phyloP scores from a whole-genome alignment of 768 basidiomycete genomes.

The Neoboletus brunneissimus region DNA sequence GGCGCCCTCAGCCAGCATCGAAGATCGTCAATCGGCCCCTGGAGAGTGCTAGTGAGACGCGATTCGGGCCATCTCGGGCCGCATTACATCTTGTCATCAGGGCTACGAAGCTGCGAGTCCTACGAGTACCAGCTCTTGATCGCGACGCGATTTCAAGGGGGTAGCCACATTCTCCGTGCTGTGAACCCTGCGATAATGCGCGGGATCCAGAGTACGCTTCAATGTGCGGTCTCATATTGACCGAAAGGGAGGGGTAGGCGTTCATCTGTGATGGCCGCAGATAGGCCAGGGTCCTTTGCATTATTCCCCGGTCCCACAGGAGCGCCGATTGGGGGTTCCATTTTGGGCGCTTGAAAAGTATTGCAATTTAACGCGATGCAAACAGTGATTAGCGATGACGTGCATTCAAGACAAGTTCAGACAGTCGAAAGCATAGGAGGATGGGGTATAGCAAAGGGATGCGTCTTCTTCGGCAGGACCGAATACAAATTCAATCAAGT shows the following conservation, averaged over 20 bases:
- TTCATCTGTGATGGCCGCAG: neutral
- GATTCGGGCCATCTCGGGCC: neutral
- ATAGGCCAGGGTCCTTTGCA: neutral
- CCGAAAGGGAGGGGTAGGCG: conserved; percentile 12
- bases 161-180: neutral
- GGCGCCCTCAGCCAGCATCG: neutral
- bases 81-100: neutral
- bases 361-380: neutral
- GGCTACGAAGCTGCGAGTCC: neutral
- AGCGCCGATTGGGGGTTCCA: neutral
- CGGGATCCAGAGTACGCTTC: neutral
- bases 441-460: neutral
- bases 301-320: neutral
- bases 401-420: neutral
- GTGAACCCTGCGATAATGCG: neutral
- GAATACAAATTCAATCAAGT: conserved; percentile 9
- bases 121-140: neutral
- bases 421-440: neutral
- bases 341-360: neutral
- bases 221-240: neutral
- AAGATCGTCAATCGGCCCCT: neutral
- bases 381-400: neutral
- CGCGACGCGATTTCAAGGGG: neutral
- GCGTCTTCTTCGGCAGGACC: neutral
- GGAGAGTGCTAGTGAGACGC: neutral